A percentile compares a stretch with the other conserved stretches of the same genome.
These are phyloP conservation scores for Mucor circinelloides DNA, from an alignment of 371 early-diverging fungal species.

Conservation along the genomic window DNA sequence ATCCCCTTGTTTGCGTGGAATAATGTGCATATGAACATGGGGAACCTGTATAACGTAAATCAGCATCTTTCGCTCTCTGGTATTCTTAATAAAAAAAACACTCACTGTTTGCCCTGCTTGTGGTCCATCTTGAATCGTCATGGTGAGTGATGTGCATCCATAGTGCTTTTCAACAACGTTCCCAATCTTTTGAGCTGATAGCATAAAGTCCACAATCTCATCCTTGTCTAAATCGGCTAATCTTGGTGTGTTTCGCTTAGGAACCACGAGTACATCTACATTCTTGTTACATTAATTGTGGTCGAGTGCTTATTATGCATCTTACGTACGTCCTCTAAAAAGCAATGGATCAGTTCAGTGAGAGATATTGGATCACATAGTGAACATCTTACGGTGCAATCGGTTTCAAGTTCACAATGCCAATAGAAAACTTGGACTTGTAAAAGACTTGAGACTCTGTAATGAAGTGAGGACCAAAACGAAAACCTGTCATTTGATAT, in stretches of 20 bases:
- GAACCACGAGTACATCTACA: conserved; percentile 83
- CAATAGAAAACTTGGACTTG: conserved; percentile 68
- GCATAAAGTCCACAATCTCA: conserved; percentile 80
- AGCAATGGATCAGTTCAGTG: no score
- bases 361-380: no score
- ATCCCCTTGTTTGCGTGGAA: conserved; percentile 86
- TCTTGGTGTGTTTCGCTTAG: conserved; percentile 69
- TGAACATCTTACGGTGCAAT: conserved; percentile 77
- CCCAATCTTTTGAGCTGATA: conserved; percentile 78
- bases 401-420: conserved; percentile 90
- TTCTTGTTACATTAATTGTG: background rate
- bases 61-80: background rate
- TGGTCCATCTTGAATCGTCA: conserved; percentile 82
- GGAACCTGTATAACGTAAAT: conserved; percentile 43
- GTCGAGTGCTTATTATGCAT: background rate
- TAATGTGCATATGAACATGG: conserved; percentile 95
- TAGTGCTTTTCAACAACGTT: conserved; percentile 75
- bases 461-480: conserved; percentile 71
- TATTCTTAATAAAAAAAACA: background rate
- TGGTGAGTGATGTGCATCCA: conserved; percentile 69
- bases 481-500: conserved; percentile 15
- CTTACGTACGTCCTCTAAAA: background rate
- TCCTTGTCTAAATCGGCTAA: conserved; percentile 75
- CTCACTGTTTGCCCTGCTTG: conserved; percentile 89
- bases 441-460: conserved; percentile 73